Conservation (phyloP, 768 basidiomycete genomes). For the Pulveroboletus sp. region DNA sequence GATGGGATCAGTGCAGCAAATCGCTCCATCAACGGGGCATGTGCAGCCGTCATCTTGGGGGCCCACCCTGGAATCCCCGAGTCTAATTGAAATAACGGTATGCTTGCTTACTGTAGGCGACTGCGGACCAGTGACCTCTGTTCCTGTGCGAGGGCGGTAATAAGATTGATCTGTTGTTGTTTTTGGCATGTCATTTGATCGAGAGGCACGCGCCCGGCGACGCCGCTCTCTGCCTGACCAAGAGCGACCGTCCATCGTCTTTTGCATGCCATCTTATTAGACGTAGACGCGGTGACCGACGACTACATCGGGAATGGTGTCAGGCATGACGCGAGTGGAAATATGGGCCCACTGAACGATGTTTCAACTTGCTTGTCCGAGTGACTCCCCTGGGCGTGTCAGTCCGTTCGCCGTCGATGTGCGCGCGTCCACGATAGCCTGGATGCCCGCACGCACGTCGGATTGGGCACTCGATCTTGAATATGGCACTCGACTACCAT, state of each 20-base stretch:
- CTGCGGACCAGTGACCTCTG: not conserved
- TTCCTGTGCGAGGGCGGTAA: not conserved
- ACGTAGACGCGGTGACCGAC: not conserved
- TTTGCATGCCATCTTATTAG: too few relatives aligned
- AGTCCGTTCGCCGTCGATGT: not conserved
- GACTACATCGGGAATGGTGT: not conserved
- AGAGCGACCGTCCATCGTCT: too few relatives aligned
- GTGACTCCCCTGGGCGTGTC: too few relatives aligned
- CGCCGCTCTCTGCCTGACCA: not conserved
- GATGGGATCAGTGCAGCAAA: not conserved
- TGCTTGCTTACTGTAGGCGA: not conserved
- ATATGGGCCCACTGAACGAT: too few relatives aligned
- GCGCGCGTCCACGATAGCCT: not conserved
- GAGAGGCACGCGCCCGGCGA: not conserved
- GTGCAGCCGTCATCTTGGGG: not conserved
- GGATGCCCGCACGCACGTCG: not conserved
- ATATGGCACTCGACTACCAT: too few relatives aligned
- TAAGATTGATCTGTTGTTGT: not conserved
- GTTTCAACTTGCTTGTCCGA: too few relatives aligned
- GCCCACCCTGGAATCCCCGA: not conserved
- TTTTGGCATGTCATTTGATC: not conserved
- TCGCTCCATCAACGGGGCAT: not conserved
- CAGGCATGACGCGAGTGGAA: too few relatives aligned
- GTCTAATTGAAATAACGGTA: conserved; percentile 1
- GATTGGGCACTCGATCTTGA: not conserved